Percentiles rank a stretch among this genome's conserved stretches.
Evolutionary conservation across 805 yeast genomes (phyloP).

Genomic region (Starmerella apicola): DNA sequence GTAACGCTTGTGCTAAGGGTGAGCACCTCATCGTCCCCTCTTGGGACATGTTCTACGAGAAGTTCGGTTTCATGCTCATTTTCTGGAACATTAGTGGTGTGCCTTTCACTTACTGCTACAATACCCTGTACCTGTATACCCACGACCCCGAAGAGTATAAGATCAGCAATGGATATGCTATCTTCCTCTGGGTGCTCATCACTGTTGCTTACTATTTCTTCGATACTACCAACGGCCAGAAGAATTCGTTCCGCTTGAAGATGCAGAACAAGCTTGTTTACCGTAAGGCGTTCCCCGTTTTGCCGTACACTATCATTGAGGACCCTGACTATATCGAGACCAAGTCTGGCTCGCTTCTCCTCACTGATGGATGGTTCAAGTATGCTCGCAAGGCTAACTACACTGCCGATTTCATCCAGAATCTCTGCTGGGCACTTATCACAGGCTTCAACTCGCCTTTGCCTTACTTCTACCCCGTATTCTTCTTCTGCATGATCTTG

Average conservation of each 20-base stretch:
- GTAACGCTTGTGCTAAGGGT: constrained; percentile 95
- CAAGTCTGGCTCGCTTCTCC: constrained; percentile 67
- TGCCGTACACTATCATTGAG: constrained; percentile 70
- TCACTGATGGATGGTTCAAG: constrained; percentile 89
- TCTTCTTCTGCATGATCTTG: constrained; percentile 72
- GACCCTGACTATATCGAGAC: constrained; percentile 80
- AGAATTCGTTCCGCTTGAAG: constrained; percentile 68
- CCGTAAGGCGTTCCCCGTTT: constrained; percentile 86
- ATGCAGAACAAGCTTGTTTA: constrained; percentile 64
- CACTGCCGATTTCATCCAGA: constrained; percentile 85
- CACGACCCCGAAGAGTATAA: constrained; percentile 76
- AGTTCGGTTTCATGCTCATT: constrained; percentile 96
- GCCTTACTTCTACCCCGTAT: constrained; percentile 93
- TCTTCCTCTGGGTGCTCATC: constrained; percentile 42
- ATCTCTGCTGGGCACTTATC: constrained; percentile 80
- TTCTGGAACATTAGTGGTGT: constrained; percentile 99
- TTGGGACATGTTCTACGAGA: constrained; percentile 99
- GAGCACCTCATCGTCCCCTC: constrained; percentile 95
- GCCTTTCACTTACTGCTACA: constrained; percentile 94
- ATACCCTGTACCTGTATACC: constrained; percentile 69
- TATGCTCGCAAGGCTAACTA: constrained; percentile 91
- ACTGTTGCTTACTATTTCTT: constrained; percentile 76
- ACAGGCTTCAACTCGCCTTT: constrained; percentile 81
- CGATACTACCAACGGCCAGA: constrained; percentile 90
- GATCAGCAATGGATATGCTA: constrained; percentile 54